phyloP scores from a whole-genome alignment of 2,329 filamentous ascomycete genomes.

The Fusarium concolor region DNA sequence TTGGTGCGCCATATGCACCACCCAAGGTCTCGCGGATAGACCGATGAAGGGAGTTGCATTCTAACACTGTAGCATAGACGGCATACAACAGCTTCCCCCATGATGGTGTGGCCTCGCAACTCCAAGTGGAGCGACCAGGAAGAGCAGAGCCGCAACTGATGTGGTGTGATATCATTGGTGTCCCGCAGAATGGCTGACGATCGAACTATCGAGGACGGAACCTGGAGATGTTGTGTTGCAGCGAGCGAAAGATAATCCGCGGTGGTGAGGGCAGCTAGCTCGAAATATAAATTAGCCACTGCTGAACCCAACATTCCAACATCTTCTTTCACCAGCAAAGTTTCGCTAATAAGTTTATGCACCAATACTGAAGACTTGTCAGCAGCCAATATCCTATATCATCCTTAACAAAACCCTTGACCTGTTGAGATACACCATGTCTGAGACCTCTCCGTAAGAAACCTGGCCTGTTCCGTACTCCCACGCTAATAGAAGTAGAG shows the following conservation, averaged over 20 bases:
- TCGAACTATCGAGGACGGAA: slow-evolving; percentile 25
- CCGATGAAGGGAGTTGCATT: slow-evolving; percentile 24
- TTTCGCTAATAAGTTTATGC: background rate
- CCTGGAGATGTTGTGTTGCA: slow-evolving; percentile 18
- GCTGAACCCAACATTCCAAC: background rate
- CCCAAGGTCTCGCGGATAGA: slow-evolving; percentile 8
- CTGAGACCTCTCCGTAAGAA: slow-evolving; percentile 10
- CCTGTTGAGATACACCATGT: slow-evolving; percentile 16
- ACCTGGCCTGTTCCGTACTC: background rate
- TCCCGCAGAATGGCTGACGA: slow-evolving; percentile 23
- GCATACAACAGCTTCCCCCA: slow-evolving; percentile 16
- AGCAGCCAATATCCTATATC: background rate
- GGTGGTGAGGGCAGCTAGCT: slow-evolving; percentile 2
- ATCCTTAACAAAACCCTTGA: background rate
- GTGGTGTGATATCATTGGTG: slow-evolving; percentile 48
- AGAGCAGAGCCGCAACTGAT: slow-evolving; percentile 45
- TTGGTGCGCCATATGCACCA: slow-evolving; percentile 35
- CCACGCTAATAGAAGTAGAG: slow-evolving; percentile 16
- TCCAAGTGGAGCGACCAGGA: slow-evolving; percentile 15
- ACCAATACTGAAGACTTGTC: background rate
- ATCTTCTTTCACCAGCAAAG: background rate
- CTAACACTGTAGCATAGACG: slow-evolving; percentile 16
- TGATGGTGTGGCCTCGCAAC: slow-evolving; percentile 39
- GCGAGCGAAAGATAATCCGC: slow-evolving; percentile 12
- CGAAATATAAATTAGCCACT: slow-evolving; percentile 32